Evolutionary conservation across 2,329 filamentous ascomycete genomes (phyloP).

Genomic region (Didymella sp.): DNA sequence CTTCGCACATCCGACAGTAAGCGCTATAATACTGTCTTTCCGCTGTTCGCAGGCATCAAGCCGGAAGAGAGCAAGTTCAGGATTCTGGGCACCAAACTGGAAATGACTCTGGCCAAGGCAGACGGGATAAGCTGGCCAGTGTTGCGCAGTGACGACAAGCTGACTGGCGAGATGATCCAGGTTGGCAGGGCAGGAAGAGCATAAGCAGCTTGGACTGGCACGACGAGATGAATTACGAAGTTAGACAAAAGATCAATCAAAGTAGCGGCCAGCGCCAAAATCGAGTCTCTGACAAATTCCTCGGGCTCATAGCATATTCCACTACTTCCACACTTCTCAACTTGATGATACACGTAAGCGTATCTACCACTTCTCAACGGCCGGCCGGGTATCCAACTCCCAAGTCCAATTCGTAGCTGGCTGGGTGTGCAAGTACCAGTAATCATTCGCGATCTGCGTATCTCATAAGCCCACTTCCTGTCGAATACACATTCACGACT

Average conservation of each 20-base stretch:
- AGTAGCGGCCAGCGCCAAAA: not conserved
- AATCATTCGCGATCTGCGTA: constrained; percentile 88
- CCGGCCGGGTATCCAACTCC: constrained; percentile 81
- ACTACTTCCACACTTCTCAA: no score
- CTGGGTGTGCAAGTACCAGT: constrained; percentile 85
- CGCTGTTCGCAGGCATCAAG: constrained; percentile 79
- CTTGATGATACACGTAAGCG: no score
- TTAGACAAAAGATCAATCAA: constrained; percentile 3
- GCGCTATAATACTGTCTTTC: constrained; percentile 76
- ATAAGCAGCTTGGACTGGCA: no score
- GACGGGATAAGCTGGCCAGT: constrained; percentile 86
- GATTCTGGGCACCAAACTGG: constrained; percentile 87
- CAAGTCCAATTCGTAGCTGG: constrained; percentile 79
- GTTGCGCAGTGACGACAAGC: constrained; percentile 76
- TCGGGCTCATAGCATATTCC: no score
- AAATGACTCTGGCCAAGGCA: constrained; percentile 75
- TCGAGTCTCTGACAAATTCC: no score
- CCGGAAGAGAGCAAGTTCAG: constrained; percentile 76
- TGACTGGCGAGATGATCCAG: constrained; percentile 83
- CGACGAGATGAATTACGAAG: constrained; percentile 18
- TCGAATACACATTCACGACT: no score
- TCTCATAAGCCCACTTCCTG: no score
- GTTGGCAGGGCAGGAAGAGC: constrained; percentile 73
- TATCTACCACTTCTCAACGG: constrained; percentile 78
- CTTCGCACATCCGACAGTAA: constrained; percentile 87